Evolutionary conservation across 139 green algal genomes (phyloP).

Genomic region (Micractinium conductrix): DNA sequence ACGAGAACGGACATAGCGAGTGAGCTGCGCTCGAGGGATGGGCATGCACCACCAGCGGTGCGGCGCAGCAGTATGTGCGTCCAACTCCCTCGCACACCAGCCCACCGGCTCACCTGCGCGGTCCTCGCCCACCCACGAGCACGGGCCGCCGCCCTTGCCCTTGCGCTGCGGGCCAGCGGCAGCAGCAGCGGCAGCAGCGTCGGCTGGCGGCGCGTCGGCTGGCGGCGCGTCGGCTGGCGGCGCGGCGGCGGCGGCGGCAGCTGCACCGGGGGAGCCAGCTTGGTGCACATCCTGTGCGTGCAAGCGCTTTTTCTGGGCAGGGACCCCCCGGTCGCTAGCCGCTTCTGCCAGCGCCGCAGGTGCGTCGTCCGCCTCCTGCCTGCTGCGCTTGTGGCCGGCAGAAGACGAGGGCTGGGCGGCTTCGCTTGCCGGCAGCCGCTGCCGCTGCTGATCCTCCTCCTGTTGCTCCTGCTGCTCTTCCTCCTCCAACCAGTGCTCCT

Average conservation of each 20-base stretch:
- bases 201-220: background rate
- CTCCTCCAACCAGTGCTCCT: background rate
- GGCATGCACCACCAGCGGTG: no score
- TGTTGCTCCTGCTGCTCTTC: background rate
- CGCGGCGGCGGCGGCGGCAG: background rate
- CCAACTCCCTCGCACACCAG: background rate
- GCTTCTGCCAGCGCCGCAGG: background rate
- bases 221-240: background rate
- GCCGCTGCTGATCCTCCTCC: background rate
- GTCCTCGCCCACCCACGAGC: background rate
- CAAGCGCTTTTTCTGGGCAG: no score
- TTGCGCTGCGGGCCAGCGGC: background rate
- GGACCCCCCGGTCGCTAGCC: no score
- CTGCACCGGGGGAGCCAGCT: background rate
- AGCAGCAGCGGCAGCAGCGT: background rate
- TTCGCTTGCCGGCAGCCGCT: background rate
- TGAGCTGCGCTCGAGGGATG: no score
- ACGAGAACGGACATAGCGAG: no score
- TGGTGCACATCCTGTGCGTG: no score
- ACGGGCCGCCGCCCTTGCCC: constrained; percentile 7
- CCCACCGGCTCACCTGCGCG: background rate
- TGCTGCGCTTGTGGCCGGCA: background rate
- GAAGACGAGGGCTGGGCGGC: no score
- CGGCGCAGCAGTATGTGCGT: background rate
- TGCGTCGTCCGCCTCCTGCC: background rate